Base-by-base conservation (phyloP, 192 early-diverging fungal genomes). In the Lunasporangiospora selenospora region DNA sequence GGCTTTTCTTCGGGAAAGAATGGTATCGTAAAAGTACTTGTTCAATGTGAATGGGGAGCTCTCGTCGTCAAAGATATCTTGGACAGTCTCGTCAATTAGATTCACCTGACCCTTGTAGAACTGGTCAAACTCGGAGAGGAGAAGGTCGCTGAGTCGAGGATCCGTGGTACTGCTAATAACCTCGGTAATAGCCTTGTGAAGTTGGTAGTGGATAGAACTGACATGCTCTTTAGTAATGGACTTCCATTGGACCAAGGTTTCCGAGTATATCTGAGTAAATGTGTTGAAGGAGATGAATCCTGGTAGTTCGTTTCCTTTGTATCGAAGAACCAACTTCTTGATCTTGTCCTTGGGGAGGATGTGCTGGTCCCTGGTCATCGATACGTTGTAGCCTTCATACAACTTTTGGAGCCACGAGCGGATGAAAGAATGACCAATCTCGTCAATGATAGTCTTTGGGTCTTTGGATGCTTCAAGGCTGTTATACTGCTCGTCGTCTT, bases 241-340 rank as follows among this genome's bases (percentile, higher is more conserved):
- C 29, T 21, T 21, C 66, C 66, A 70, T 4, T 29, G 38, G 44
- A 36, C 21, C n/a, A 70, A 16, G 4, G 58, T 70, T 37, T 61
- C 66, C n/a, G 26, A 49, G 56, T 61, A 70, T 3, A 70, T 70
- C 32, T 61, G 53, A 1, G 52, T 70, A 46, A 70, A 70, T 2
- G 66, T 70, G 45, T 24, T 49, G 58, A 70, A 70, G 27, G 66
- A 61, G 31, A 61, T 42, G 43, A 70, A 70, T 54, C 58, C 66
- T 2, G 58, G 51, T n/a, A 70, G 45, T 34, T 70, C 66, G 36
- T 55, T 56, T 46, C 58, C 66, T 49, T 56, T 60, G 58, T 70
- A 70, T 3, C 43, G 52, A 50, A 50, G 58, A 56, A 70, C 66
- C 15, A 61, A 30, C 23, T 54, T 39, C n/a, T n/a, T 56, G 37